These are phyloP conservation scores for Aspergillus spinulosporus DNA, from an alignment of 2,329 filamentous ascomycete genomes.

Conservation along the genomic window DNA sequence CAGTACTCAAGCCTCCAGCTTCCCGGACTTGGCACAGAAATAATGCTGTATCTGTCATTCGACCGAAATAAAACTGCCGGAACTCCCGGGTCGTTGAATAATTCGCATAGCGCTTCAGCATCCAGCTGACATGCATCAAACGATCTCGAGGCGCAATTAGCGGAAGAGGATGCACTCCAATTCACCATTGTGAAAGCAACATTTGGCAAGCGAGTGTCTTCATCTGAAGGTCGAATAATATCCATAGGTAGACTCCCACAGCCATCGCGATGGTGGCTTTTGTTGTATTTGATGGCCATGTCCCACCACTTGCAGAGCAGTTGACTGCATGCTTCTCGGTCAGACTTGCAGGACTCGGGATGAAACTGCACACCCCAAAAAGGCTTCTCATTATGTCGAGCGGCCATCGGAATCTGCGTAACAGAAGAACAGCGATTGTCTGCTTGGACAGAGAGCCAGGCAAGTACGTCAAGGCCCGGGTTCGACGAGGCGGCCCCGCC, in stretches of 20 bases:
- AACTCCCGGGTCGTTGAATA: conserved; percentile 33
- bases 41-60: conserved; percentile 37
- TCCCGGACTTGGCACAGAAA: conserved; percentile 37
- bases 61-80: conserved; percentile 49
- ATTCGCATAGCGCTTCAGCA: conserved; percentile 37
- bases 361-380: conserved; percentile 91
- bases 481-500: background rate
- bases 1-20: conserved; percentile 42
- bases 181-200: conserved; percentile 50
- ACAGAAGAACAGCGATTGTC: conserved; percentile 29
- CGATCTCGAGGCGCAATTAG: conserved; percentile 27
- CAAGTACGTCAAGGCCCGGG: conserved; percentile 54
- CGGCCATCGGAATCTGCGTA: conserved; percentile 69
- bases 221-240: conserved; percentile 23
- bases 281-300: conserved; percentile 63
- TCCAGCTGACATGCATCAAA: conserved; percentile 26
- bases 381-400: conserved; percentile 66
- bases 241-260: conserved; percentile 22
- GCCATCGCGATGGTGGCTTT: conserved; percentile 28
- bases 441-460: conserved; percentile 58
- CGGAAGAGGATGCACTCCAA: conserved; percentile 35
- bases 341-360: conserved; percentile 83
- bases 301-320: conserved; percentile 76
- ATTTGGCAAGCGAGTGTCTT: conserved; percentile 28
- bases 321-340: conserved; percentile 55